These are phyloP conservation scores for Termitomyces sp. DNA, from an alignment of 768 basidiomycete species.

Conservation along the genomic window DNA sequence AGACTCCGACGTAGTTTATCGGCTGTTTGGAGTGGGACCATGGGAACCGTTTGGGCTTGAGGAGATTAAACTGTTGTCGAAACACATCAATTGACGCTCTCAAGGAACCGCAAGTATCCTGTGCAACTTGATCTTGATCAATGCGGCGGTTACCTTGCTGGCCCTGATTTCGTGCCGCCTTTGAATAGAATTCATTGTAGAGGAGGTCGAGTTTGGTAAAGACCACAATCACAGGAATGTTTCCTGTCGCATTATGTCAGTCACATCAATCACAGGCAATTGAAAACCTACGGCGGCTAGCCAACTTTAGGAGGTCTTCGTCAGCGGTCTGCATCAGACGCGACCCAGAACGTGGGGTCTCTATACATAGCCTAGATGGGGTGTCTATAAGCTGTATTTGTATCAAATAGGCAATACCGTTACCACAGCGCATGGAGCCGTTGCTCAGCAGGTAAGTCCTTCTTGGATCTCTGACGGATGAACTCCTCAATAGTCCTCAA, in stretches of 20 bases:
- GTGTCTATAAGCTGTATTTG: neutral
- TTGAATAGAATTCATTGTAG: neutral
- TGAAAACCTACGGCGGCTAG: neutral
- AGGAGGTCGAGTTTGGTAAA: conserved; percentile 8
- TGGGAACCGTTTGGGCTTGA: neutral
- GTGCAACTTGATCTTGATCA: neutral
- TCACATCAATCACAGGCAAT: neutral
- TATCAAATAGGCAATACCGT: neutral
- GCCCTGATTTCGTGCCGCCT: neutral
- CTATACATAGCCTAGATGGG: conserved; percentile 4
- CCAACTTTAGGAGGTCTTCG: conserved; percentile 3
- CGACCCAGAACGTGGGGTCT: conserved; percentile 1
- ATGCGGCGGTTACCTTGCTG: neutral
- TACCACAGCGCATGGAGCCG: conserved; percentile 4
- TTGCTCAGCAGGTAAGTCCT: neutral
- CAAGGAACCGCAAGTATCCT: neutral
- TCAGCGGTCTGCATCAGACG: conserved; percentile 6
- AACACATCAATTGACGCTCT: neutral
- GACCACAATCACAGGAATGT: conserved; percentile 5
- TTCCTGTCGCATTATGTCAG: neutral
- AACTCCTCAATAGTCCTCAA: neutral
- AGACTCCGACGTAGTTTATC: neutral
- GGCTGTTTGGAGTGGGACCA: neutral
- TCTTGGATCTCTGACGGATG: neutral
- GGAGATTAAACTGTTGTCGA: neutral